Conservation (phyloP, 108 stramenopile species). For the Cyclostephanos invisitatus region DNA sequence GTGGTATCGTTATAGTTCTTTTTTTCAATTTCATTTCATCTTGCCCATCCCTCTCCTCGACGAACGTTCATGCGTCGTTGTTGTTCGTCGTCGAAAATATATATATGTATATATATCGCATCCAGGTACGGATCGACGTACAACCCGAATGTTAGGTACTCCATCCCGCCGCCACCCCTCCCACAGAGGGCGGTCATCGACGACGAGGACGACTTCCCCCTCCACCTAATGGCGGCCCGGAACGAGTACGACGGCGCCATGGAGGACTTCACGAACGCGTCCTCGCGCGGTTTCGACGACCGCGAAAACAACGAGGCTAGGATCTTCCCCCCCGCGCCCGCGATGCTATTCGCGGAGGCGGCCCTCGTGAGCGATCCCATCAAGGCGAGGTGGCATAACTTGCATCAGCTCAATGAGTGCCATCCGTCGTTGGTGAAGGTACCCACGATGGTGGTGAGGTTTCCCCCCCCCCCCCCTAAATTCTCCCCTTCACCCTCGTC, state of each 20-base stretch:
- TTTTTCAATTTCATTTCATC: no score
- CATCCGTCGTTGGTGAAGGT: conserved; percentile 79
- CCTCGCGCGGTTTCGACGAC: no score
- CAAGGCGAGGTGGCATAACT: conserved; percentile 81
- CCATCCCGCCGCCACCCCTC: conserved; percentile 32
- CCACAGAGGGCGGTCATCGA: not conserved
- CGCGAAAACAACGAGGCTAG: not conserved
- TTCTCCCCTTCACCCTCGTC: no score
- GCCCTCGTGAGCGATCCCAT: conserved; percentile 78
- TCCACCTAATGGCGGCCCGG: conserved; percentile 30
- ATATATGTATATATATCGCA: no score
- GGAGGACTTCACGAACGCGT: conserved; percentile 87
- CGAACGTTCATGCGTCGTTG: not conserved
- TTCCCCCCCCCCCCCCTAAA: no score
- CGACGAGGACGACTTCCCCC: conserved; percentile 40
- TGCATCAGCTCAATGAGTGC: conserved; percentile 89
- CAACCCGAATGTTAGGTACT: conserved; percentile 61
- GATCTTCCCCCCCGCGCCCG: conserved; percentile 62
- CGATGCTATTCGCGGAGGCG: conserved; percentile 69
- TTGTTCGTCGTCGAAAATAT: no score
- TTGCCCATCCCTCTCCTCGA: not conserved
- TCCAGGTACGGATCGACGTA: conserved; percentile 81
- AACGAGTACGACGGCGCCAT: conserved; percentile 81
- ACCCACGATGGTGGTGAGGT: conserved; percentile 72
- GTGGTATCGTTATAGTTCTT: no score